These are phyloP conservation scores for Neurospora sp. DNA, from an alignment of 495 filamentous ascomycete genomes.

Conservation along the genomic window DNA sequence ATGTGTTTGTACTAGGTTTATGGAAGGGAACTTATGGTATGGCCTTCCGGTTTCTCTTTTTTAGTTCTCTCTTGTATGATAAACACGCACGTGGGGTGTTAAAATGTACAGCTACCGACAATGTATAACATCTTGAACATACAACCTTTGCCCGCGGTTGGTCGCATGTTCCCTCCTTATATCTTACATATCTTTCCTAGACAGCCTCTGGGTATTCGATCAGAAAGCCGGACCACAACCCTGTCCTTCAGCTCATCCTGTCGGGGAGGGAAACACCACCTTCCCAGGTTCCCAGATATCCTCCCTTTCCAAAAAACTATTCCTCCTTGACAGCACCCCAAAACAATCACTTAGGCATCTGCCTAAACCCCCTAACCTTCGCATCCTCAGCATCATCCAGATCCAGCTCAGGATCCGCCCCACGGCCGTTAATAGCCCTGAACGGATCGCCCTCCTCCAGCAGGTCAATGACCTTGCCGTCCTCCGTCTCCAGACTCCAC, in stretches of 20 bases:
- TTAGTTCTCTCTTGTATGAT: conserved; percentile 7
- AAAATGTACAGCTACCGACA: conserved; percentile 15
- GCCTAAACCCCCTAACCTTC: conserved; percentile 31
- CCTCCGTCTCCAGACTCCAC: conserved; percentile 63
- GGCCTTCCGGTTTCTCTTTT: not conserved
- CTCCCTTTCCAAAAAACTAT: too few species aligned
- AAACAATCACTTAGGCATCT: conserved; percentile 24
- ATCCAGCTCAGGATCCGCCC: not conserved
- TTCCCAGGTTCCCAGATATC: too few species aligned
- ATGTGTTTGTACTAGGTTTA: conserved; percentile 2
- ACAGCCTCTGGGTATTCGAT: not conserved
- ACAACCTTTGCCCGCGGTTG: not conserved
- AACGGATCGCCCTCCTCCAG: conserved; percentile 59
- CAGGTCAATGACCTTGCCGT: conserved; percentile 56
- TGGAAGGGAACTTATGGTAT: conserved; percentile 3
- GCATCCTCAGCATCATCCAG: conserved; percentile 25
- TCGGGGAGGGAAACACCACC: too few species aligned
- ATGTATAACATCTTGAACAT: not conserved
- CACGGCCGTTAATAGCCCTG: conserved; percentile 24
- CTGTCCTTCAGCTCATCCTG: too few species aligned
- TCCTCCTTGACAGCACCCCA: conserved; percentile 8
- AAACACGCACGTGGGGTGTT: conserved; percentile 3
- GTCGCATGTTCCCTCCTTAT: not conserved
- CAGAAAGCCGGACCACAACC: not conserved
- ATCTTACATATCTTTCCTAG: not conserved